phyloP scores from a whole-genome alignment of 106 monocot genomes.

The Dendrobium officinale region DNA sequence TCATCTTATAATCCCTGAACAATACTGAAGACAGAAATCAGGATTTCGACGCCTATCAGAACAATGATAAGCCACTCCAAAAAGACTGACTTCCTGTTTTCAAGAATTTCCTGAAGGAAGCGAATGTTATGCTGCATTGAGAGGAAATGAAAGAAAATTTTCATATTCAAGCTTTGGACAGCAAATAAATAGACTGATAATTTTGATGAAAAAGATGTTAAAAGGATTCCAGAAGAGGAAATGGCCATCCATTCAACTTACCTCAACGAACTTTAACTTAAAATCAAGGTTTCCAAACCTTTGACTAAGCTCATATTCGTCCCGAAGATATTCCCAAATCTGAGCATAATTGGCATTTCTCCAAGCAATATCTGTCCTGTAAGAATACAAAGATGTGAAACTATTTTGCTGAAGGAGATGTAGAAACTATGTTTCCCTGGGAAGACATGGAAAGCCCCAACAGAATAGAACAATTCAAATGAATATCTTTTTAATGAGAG shows the following conservation, averaged over 20 bases:
- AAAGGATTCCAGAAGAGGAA: background rate
- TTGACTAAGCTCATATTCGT: constrained; percentile 91
- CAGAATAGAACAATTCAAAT: too few species aligned
- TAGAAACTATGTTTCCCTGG: background rate
- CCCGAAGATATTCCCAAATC: constrained; percentile 95
- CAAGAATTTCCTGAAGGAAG: constrained; percentile 91
- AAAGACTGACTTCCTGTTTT: constrained; percentile 83
- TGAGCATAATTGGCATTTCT: constrained; percentile 98
- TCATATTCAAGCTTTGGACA: background rate
- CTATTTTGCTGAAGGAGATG: background rate
- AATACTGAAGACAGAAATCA: constrained; percentile 81
- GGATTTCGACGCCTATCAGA: constrained; percentile 84
- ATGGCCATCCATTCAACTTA: constrained; percentile 14
- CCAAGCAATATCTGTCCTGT: constrained; percentile 98
- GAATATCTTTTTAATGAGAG: too few species aligned
- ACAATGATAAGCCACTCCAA: constrained; percentile 94
- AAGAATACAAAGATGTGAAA: background rate
- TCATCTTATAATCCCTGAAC: constrained; percentile 25
- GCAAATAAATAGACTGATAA: background rate
- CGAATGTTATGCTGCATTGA: constrained; percentile 84
- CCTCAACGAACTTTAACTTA: constrained; percentile 98
- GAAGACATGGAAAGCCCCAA: background rate
- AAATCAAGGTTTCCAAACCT: constrained; percentile 97
- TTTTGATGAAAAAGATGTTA: background rate
- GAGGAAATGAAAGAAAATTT: constrained; percentile 2